Conservation (phyloP, 2,329 filamentous ascomycete species). For the Calonectria pteridis region DNA sequence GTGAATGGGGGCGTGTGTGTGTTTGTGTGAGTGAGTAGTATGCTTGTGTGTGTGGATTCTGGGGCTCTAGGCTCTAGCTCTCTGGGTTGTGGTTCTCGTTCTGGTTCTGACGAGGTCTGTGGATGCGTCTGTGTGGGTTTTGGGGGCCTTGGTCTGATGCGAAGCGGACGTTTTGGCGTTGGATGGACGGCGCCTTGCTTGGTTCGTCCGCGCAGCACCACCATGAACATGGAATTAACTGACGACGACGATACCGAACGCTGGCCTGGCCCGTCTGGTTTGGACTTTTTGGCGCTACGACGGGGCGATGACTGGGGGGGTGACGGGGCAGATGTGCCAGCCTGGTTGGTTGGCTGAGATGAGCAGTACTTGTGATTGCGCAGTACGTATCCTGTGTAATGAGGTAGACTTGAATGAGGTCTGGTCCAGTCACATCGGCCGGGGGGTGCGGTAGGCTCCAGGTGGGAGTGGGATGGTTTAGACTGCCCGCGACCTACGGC, state of each 20-base stretch:
- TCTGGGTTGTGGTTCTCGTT: neutral
- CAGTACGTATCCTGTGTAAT: conserved; percentile 8
- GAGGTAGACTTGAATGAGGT: conserved; percentile 8
- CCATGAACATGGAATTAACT: conserved; percentile 37
- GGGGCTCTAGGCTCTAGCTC: neutral
- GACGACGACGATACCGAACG: conserved; percentile 32
- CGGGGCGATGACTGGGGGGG: conserved; percentile 34
- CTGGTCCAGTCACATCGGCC: conserved; percentile 3
- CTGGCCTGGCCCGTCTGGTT: conserved; percentile 30
- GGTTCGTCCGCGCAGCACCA: conserved; percentile 14
- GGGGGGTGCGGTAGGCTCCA: neutral
- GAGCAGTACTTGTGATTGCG: neutral
- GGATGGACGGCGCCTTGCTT: conserved; percentile 25
- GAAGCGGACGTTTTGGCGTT: conserved; percentile 20
- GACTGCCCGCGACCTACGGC: neutral
- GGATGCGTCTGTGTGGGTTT: conserved; percentile 11
- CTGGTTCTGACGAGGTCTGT: neutral
- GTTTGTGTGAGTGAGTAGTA: neutral
- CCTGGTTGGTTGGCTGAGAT: conserved; percentile 21
- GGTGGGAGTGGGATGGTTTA: conserved; percentile 10
- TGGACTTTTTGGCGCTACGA: conserved; percentile 35
- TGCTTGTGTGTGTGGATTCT: neutral
- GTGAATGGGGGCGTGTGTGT: conserved; percentile 2
- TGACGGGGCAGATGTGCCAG: conserved; percentile 20
- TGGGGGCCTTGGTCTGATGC: conserved; percentile 5